These are phyloP conservation scores for Musa itinerans DNA, from an alignment of 176 grass and related monocot species.

Conservation along the genomic window DNA sequence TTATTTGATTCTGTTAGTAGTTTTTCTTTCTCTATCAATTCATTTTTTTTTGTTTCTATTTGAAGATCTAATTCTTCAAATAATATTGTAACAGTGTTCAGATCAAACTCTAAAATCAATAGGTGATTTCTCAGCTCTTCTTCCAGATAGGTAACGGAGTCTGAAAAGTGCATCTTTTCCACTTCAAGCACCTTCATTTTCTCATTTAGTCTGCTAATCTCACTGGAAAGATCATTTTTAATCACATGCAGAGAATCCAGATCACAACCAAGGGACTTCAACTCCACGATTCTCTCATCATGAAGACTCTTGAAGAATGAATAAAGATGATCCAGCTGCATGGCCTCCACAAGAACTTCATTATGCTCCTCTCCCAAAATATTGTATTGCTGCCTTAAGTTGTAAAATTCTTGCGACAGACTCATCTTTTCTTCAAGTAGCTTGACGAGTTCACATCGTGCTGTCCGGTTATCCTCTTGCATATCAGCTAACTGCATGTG, in stretches of 20 bases:
- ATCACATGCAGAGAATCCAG: conserved; percentile 47
- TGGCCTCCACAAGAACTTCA: conserved; percentile 38
- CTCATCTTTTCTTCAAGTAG: conserved; percentile 38
- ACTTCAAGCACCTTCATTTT: conserved; percentile 31
- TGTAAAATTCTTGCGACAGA: conserved; percentile 36
- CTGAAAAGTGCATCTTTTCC: conserved; percentile 55
- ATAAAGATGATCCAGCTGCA: conserved; percentile 63
- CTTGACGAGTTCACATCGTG: conserved; percentile 35
- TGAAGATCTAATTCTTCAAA: conserved; percentile 49
- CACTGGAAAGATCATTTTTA: conserved; percentile 34
- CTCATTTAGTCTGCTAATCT: conserved; percentile 34
- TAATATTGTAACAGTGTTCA: conserved; percentile 38
- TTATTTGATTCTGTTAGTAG: conserved; percentile 50
- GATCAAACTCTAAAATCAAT: conserved; percentile 60
- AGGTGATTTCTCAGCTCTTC: conserved; percentile 51
- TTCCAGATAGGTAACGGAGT: conserved; percentile 37
- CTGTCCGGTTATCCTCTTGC: conserved; percentile 23
- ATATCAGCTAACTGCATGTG: conserved; percentile 34
- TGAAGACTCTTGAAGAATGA: conserved; percentile 60
- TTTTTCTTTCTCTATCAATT: conserved; percentile 39
- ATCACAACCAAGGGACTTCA: conserved; percentile 53
- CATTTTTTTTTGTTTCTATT: conserved; percentile 29
- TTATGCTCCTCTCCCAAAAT: conserved; percentile 38
- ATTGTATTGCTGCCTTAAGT: conserved; percentile 35
- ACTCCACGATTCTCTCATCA: conserved; percentile 57